These are phyloP conservation scores for Xylaria sp. DNA, from an alignment of 2,329 filamentous ascomycete genomes.

Conservation along the genomic window DNA sequence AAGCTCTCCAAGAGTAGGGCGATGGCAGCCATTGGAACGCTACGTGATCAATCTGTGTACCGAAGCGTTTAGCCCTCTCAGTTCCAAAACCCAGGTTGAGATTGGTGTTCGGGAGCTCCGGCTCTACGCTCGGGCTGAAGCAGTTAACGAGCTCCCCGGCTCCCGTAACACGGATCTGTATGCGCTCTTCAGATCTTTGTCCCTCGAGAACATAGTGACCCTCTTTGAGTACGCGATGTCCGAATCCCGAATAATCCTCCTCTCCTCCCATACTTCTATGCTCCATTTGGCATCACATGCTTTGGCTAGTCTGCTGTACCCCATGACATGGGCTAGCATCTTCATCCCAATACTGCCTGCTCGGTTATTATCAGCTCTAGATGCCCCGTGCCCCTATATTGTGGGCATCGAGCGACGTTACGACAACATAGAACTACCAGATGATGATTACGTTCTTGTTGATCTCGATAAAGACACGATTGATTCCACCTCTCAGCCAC, in stretches of 20 bases:
- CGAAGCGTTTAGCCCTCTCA: constrained; percentile 90
- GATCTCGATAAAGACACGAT: constrained; percentile 93
- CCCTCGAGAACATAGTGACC: constrained; percentile 89
- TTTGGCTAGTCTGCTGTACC: constrained; percentile 86
- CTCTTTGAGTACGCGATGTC: constrained; percentile 93
- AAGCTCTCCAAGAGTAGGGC: constrained; percentile 88
- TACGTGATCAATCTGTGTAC: constrained; percentile 98
- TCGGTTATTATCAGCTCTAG: constrained; percentile 86
- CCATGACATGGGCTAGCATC: constrained; percentile 91
- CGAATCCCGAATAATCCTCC: constrained; percentile 93
- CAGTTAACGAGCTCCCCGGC: constrained; percentile 89
- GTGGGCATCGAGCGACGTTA: constrained; percentile 95
- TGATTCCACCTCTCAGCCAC: constrained; percentile 82
- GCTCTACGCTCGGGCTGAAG: constrained; percentile 92
- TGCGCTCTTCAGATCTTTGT: constrained; percentile 88
- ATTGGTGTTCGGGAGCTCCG: constrained; percentile 88
- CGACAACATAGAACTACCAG: constrained; percentile 83
- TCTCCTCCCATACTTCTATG: constrained; percentile 97
- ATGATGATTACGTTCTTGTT: constrained; percentile 95
- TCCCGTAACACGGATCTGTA: constrained; percentile 93
- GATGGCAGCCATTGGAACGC: constrained; percentile 95
- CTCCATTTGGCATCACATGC: constrained; percentile 91
- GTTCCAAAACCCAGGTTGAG: constrained; percentile 96
- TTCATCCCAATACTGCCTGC: constrained; percentile 93
- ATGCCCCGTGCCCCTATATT: constrained; percentile 96